Evolutionary conservation across 305 asterid species (phyloP).

Genomic region (Fraxinus sp.): DNA sequence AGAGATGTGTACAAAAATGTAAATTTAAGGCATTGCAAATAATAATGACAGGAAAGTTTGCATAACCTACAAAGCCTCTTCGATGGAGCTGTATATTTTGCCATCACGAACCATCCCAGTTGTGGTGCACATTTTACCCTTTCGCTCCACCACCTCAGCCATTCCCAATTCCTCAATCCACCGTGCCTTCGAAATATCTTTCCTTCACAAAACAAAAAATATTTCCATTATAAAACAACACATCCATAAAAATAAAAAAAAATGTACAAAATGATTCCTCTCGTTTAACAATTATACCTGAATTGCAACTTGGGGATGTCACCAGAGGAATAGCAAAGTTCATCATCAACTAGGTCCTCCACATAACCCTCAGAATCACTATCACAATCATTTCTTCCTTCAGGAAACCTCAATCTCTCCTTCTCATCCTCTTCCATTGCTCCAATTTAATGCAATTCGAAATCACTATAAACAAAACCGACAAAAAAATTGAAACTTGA

Average conservation of each 20-base stretch:
- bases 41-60: conserved; percentile 5
- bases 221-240: not conserved
- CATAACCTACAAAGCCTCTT: conserved; percentile 71
- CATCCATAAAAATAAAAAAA: not conserved
- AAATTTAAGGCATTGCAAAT: not conserved
- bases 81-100: conserved; percentile 57
- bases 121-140: conserved; percentile 78
- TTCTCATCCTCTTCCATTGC: conserved; percentile 45
- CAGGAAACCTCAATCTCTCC: conserved; percentile 30
- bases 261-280: not conserved
- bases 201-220: conserved; percentile 32
- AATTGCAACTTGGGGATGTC: conserved; percentile 70
- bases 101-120: conserved; percentile 70
- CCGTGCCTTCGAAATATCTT: conserved; percentile 53
- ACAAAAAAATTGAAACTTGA: not conserved
- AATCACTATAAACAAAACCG: conserved; percentile 1
- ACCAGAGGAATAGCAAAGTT: conserved; percentile 37
- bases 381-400: conserved; percentile 44
- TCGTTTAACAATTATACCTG: conserved; percentile 41
- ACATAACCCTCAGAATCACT: conserved; percentile 46
- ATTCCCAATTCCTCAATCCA: conserved; percentile 67
- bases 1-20: not conserved
- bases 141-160: conserved; percentile 67
- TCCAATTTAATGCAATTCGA: conserved; percentile 18
- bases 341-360: conserved; percentile 60